Evolutionary conservation across 805 yeast genomes (phyloP), one percentile per base, ranked within the genome.

Genomic region (Cyberlindnera maritima): DNA sequence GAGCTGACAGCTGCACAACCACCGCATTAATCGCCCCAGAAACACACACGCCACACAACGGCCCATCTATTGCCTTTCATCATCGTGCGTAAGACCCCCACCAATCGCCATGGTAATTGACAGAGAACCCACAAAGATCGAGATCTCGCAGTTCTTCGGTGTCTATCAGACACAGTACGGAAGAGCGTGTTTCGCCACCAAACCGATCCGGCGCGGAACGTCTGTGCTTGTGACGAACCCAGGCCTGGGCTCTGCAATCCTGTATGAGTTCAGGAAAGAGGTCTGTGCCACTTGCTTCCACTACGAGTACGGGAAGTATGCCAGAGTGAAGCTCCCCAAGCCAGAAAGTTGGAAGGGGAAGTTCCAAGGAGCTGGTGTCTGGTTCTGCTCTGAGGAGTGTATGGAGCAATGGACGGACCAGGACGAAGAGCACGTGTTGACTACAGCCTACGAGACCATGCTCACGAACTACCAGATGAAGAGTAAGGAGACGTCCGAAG

Each of bases 231-330:
- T 39, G 9, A 73, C 77, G 15, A 49, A 57, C 3, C 46, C 60
- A 2, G 80, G 83, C 0, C 60, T 79, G 34, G 75, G 83, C 10
- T 65, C 72, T 14, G 68, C 78, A 1, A 68, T 82, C 3, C 61
- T 70, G 15, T 68, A 72, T 48, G 80, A 79, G 4, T 82, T 80
- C 59, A 72, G 77, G 41, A 81, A 80, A 52, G 88, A 83, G 55
- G 85, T 79, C 2, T 83, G 89, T 58, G 68, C 75, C 8, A 55
- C 59, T 49, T 83, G 89, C 53, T 79, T 71, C 56, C 44, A 52
- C 2, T 83, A 80, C 52, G 69, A 67, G 28, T 59, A 69, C 51
- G 84, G 85, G 0, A 65, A 62, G 29, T 65, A 67, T 34, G 64
- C 79, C 65, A 80, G 76, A 52, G 56, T 62, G 43, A 75, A 68